Percentiles rank a stretch among this genome's conserved stretches.
phyloP scores from a whole-genome alignment of 2,329 filamentous ascomycete species.

The Incumbomyces delicatus region DNA sequence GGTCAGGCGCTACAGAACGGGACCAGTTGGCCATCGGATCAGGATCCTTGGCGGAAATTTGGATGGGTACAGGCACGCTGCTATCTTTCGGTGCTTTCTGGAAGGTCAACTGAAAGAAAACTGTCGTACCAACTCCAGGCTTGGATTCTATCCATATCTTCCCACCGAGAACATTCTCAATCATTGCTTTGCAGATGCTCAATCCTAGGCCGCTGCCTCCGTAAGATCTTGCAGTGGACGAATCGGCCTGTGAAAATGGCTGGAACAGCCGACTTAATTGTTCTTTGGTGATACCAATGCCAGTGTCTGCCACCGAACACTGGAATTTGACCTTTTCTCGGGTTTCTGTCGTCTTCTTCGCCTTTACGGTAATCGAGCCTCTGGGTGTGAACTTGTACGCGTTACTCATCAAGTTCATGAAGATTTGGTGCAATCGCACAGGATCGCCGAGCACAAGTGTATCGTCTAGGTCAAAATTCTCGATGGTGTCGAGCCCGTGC shows the following conservation, averaged over 20 bases:
- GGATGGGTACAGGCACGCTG: conserved; percentile 40
- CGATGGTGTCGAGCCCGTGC: conserved; percentile 49
- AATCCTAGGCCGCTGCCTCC: conserved; percentile 47
- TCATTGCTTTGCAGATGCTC: conserved; percentile 53
- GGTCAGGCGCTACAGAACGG: conserved; percentile 33
- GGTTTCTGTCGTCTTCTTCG: conserved; percentile 30
- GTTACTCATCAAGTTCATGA: conserved; percentile 56
- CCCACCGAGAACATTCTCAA: conserved; percentile 52
- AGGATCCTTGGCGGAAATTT: conserved; percentile 32
- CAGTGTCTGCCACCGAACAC: conserved; percentile 52
- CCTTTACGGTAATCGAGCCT: conserved; percentile 41
- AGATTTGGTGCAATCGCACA: conserved; percentile 59
- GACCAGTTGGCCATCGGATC: conserved; percentile 50
- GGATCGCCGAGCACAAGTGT: conserved; percentile 74
- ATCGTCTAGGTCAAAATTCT: conserved; percentile 55
- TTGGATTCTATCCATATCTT: conserved; percentile 50
- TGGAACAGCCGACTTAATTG: conserved; percentile 54
- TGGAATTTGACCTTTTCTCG: conserved; percentile 24
- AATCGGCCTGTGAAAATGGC: conserved; percentile 51
- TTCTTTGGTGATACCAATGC: conserved; percentile 56
- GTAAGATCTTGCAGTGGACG: conserved; percentile 55
- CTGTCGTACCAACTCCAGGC: conserved; percentile 45
- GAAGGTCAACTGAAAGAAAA: conserved; percentile 70
- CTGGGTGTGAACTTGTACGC: conserved; percentile 52
- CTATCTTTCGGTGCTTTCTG: conserved; percentile 63